A percentile compares a stretch with the other conserved stretches of the same genome.
Conservation (phyloP, 179 eudicot genomes). For the Carnegiea gigantea region DNA sequence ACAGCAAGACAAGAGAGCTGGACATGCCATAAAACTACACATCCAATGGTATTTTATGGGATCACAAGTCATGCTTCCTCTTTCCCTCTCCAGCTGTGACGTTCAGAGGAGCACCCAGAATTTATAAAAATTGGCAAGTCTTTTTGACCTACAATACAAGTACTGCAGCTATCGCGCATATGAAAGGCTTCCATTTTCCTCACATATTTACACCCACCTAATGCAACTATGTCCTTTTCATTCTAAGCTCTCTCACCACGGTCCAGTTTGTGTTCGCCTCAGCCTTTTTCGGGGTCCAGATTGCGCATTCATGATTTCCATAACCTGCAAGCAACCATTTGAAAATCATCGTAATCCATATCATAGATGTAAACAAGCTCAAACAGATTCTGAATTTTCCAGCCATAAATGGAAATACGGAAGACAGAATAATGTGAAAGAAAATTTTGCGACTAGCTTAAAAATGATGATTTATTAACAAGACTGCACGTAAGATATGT, state of each 20-base stretch:
- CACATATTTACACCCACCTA: slow-evolving; percentile 34
- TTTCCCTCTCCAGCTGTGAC: slow-evolving; percentile 19
- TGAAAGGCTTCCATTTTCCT: slow-evolving; percentile 22
- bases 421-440: too few species aligned
- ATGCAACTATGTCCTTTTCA: slow-evolving; percentile 4
- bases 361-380: background rate
- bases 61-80: slow-evolving; percentile 20
- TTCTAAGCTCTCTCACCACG: slow-evolving; percentile 28
- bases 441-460: too few species aligned
- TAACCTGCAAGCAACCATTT: slow-evolving; percentile 22
- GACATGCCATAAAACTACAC: slow-evolving; percentile 25
- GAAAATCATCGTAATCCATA: background rate
- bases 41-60: slow-evolving; percentile 15
- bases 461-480: too few species aligned
- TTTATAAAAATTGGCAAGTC: slow-evolving; percentile 10
- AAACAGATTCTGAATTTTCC: background rate
- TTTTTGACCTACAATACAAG: slow-evolving; percentile 19
- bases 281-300: slow-evolving; percentile 35
- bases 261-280: slow-evolving; percentile 44
- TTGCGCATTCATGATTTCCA: slow-evolving; percentile 42
- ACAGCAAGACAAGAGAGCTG: slow-evolving; percentile 21
- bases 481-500: too few species aligned
- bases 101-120: slow-evolving; percentile 22
- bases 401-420: background rate
- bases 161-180: slow-evolving; percentile 22